Evolutionary conservation across 192 early-diverging fungal genomes (phyloP).

Genomic region (Entomortierella parvispora): DNA sequence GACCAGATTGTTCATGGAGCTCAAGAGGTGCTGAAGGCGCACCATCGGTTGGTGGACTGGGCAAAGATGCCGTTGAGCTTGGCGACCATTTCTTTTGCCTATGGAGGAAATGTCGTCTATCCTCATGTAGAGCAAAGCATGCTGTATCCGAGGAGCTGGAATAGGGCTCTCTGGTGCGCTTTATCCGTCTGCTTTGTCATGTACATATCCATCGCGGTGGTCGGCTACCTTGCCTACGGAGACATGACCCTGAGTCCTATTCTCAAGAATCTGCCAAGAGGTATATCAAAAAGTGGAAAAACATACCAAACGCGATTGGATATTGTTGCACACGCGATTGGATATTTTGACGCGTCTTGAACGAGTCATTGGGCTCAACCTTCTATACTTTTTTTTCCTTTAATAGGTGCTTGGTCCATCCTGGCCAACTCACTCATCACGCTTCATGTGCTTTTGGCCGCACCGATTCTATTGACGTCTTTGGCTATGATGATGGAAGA

Average conservation of each 20-base stretch:
- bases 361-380: too few relatives aligned
- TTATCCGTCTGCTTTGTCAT: conserved; percentile 68
- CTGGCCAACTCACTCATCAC: conserved; percentile 79
- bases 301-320: too few relatives aligned
- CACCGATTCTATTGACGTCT: conserved; percentile 79
- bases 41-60: conserved; percentile 56
- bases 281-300: too few relatives aligned
- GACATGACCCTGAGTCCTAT: conserved; percentile 68
- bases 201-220: conserved; percentile 74
- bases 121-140: conserved; percentile 82
- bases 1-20: conserved; percentile 31
- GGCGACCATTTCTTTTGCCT: conserved; percentile 79
- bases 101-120: conserved; percentile 80
- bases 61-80: conserved; percentile 69
- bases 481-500: conserved; percentile 68
- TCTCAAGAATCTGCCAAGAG: conserved; percentile 67
- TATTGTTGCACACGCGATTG: too few relatives aligned
- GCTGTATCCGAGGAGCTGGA: conserved; percentile 75
- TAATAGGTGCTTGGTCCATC: conserved; percentile 59
- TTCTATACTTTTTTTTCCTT: not conserved
- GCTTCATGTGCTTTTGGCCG: conserved; percentile 80
- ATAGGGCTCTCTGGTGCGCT: conserved; percentile 63
- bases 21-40: not conserved
- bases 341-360: too few relatives aligned
- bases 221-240: conserved; percentile 82